These are phyloP conservation scores for Gleditsia sinensis DNA, from an alignment of 306 rosid genomes.

Conservation along the genomic window DNA sequence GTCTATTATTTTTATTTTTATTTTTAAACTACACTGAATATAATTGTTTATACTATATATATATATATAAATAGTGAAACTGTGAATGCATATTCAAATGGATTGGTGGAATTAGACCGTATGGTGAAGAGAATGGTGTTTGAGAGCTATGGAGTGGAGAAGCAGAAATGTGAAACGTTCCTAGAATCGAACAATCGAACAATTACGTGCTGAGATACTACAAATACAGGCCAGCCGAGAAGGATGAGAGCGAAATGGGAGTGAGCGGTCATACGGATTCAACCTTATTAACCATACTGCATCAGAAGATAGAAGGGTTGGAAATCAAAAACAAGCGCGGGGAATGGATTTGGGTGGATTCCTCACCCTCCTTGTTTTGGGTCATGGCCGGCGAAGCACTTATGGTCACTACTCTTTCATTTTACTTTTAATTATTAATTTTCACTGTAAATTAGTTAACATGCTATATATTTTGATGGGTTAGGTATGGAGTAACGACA, in stretches of 20 bases:
- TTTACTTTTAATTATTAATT: not conserved
- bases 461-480: not conserved
- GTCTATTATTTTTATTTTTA: too few relatives aligned
- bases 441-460: not conserved
- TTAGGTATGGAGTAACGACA: slow-evolving; percentile 34
- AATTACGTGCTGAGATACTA: slow-evolving; percentile 26
- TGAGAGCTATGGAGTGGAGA: slow-evolving; percentile 34
- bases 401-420: not conserved
- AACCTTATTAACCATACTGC: slow-evolving; percentile 36
- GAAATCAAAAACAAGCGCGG: slow-evolving; percentile 31
- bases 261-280: slow-evolving; percentile 37
- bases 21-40: too few relatives aligned
- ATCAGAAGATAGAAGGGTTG: slow-evolving; percentile 24
- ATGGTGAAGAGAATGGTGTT: slow-evolving; percentile 33
- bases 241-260: slow-evolving; percentile 21
- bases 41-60: too few relatives aligned
- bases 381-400: slow-evolving; percentile 38
- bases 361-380: slow-evolving; percentile 32
- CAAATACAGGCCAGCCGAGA: slow-evolving; percentile 27
- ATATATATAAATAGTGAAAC: slow-evolving; percentile 9
- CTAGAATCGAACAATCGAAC: slow-evolving; percentile 19
- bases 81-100: slow-evolving; percentile 23
- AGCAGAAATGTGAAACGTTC: slow-evolving; percentile 25
- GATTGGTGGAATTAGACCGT: slow-evolving; percentile 21
- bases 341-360: slow-evolving; percentile 24